phyloP scores from a whole-genome alignment of 2,329 filamentous ascomycete genomes.

The Penicillium sp. region DNA sequence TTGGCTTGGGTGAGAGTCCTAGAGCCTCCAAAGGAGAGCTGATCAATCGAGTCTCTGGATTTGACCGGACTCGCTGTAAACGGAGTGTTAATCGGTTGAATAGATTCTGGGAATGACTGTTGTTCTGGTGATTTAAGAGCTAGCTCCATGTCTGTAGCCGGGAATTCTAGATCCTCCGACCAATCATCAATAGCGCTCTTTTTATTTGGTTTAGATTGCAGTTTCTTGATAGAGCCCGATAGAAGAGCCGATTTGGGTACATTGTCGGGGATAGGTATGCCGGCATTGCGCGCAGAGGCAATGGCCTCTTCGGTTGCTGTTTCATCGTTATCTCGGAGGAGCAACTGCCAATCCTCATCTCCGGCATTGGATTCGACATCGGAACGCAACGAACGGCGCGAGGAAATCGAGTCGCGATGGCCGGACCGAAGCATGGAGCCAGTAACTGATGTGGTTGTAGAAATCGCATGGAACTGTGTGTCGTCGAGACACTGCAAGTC shows the following conservation, averaged over 20 bases:
- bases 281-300: slow-evolving; percentile 77
- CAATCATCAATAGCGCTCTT: slow-evolving; percentile 75
- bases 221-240: slow-evolving; percentile 86
- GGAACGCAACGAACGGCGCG: slow-evolving; percentile 74
- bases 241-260: slow-evolving; percentile 84
- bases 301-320: slow-evolving; percentile 80
- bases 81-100: slow-evolving; percentile 61
- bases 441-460: slow-evolving; percentile 43
- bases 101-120: slow-evolving; percentile 61
- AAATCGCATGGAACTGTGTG: slow-evolving; percentile 42
- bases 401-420: slow-evolving; percentile 74
- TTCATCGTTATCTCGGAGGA: slow-evolving; percentile 80
- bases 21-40: not conserved
- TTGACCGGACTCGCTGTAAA: slow-evolving; percentile 37
- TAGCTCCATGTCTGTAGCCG: slow-evolving; percentile 53
- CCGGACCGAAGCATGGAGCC: slow-evolving; percentile 39
- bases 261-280: slow-evolving; percentile 84
- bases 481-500: slow-evolving; percentile 47
- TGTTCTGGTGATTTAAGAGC: slow-evolving; percentile 63
- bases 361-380: slow-evolving; percentile 72
- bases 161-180: slow-evolving; percentile 72
- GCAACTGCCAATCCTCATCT: slow-evolving; percentile 84
- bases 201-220: slow-evolving; percentile 71
- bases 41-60: slow-evolving; percentile 18
- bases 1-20: not conserved